Evolutionary conservation across 2,329 filamentous ascomycete species (phyloP).

Genomic region (Paecilomyces variotii): DNA sequence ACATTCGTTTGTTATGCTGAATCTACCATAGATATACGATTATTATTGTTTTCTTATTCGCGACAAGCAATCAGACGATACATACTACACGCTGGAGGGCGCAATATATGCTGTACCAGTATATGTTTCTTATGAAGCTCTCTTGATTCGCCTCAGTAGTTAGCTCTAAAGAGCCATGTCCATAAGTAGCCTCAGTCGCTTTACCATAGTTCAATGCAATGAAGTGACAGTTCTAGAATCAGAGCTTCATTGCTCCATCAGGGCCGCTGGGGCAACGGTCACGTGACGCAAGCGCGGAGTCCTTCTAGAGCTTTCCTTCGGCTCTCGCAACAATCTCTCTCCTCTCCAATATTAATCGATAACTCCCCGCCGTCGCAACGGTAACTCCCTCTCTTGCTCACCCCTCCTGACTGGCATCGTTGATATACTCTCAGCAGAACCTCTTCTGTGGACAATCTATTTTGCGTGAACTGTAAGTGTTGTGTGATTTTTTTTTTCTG

Average conservation of each 20-base stretch:
- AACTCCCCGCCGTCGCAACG: constrained; percentile 5
- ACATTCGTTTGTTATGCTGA: constrained; percentile 1
- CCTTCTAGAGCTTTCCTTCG: constrained; percentile 34
- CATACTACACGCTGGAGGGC: background rate
- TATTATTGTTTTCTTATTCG: background rate
- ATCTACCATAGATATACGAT: background rate
- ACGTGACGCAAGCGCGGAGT: constrained; percentile 12
- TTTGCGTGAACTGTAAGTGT: constrained; percentile 14
- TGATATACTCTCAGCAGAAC: constrained; percentile 15
- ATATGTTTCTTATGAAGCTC: background rate
- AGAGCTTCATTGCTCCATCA: background rate
- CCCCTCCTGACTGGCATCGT: constrained; percentile 9
- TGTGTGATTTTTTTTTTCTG: background rate
- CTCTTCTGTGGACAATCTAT: constrained; percentile 3
- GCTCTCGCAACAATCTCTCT: constrained; percentile 6
- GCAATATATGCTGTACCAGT: background rate
- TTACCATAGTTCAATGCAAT: too few relatives aligned
- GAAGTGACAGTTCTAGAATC: background rate
- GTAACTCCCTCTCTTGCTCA: constrained; percentile 6
- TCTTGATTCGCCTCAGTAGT: background rate
- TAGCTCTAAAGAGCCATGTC: background rate
- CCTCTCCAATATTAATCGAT: background rate
- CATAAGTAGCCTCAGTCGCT: background rate
- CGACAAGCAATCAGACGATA: background rate
- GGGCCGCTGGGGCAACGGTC: background rate